A percentile compares a stretch with the other conserved stretches of the same genome.
Conservation (phyloP, 2,329 filamentous ascomycete genomes). For the Seiridium cupressi region DNA sequence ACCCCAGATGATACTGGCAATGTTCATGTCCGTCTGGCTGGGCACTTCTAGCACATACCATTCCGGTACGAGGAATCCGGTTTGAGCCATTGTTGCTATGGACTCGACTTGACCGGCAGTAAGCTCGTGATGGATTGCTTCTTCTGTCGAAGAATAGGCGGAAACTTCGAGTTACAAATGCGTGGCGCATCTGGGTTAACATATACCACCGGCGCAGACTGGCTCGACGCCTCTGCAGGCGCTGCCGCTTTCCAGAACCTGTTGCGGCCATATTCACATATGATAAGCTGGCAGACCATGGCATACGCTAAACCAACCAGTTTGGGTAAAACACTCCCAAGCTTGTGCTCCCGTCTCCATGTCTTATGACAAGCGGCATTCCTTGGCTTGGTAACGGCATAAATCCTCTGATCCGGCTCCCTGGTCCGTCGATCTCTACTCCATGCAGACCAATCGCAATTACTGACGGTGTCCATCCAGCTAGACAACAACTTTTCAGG, state of each 20-base stretch:
- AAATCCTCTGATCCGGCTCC: background rate
- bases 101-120: background rate
- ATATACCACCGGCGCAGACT: background rate
- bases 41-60: slow-evolving; percentile 3
- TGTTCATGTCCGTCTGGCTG: slow-evolving; percentile 18
- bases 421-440: background rate
- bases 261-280: background rate
- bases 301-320: background rate
- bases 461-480: background rate
- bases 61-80: slow-evolving; percentile 4
- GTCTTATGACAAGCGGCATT: background rate
- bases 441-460: background rate
- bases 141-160: background rate
- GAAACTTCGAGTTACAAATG: background rate
- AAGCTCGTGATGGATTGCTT: background rate
- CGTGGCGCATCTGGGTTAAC: background rate
- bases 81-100: background rate
- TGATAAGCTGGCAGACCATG: background rate
- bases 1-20: slow-evolving; percentile 29
- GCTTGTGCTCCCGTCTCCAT: background rate
- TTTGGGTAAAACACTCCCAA: background rate
- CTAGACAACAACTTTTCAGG: background rate
- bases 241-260: background rate
- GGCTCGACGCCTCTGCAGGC: background rate
- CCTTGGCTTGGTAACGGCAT: background rate